These are phyloP conservation scores for Schizosaccharomyces japonicus DNA, from an alignment of 805 yeast species.

Conservation along the genomic window DNA sequence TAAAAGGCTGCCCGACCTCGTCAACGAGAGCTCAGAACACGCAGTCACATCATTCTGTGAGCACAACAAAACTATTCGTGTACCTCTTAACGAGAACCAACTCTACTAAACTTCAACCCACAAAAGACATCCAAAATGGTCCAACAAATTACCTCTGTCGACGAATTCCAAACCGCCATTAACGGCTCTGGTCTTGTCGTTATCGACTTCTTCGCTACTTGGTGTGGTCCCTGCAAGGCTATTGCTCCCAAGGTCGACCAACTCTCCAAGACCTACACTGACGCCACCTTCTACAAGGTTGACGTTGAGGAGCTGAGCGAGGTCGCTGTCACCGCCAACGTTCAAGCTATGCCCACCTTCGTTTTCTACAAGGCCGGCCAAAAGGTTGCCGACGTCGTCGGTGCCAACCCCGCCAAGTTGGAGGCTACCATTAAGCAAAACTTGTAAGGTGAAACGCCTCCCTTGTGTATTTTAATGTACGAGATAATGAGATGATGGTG, in stretches of 20 bases:
- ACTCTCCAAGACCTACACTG: slow-evolving; percentile 32
- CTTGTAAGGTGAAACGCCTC: too few relatives aligned
- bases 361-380: slow-evolving; percentile 64
- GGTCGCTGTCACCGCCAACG: slow-evolving; percentile 46
- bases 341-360: slow-evolving; percentile 43
- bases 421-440: slow-evolving; percentile 11
- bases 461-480: too few relatives aligned
- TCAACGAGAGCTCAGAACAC: too few relatives aligned
- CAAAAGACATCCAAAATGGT: background rate
- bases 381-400: slow-evolving; percentile 30
- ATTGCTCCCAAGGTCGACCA: slow-evolving; percentile 82
- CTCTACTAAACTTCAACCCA: too few relatives aligned
- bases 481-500: too few relatives aligned
- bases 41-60: too few relatives aligned
- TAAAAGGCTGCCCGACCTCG: too few relatives aligned
- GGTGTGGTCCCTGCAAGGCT: slow-evolving; percentile 99
- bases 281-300: slow-evolving; percentile 53
- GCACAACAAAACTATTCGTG: too few relatives aligned
- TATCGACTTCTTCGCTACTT: slow-evolving; percentile 86
- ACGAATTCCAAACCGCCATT: slow-evolving; percentile 46
- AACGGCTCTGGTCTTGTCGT: slow-evolving; percentile 50
- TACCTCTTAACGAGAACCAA: too few relatives aligned
- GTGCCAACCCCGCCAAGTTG: slow-evolving; percentile 12
- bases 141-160: slow-evolving; percentile 7
- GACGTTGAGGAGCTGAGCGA: slow-evolving; percentile 70